A percentile compares a stretch with the other conserved stretches of the same genome.
Conservation (phyloP, 495 filamentous ascomycete species). For the Amphirosellinia nigrospora region DNA sequence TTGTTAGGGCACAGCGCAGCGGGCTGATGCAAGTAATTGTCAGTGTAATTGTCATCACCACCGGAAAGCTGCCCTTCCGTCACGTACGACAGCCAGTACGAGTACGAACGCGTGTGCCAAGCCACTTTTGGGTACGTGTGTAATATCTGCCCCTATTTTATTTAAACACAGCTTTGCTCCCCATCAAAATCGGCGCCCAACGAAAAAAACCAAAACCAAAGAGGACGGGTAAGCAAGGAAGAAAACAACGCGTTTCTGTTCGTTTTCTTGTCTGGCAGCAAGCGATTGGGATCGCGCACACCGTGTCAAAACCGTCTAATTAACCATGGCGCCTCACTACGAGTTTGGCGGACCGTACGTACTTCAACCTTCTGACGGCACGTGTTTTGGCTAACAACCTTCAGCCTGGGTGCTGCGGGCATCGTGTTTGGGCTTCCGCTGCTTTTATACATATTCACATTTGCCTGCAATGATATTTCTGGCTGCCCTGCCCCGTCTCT, state of each 20-base stretch:
- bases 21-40: constrained; percentile 16
- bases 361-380: constrained; percentile 7
- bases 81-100: constrained; percentile 10
- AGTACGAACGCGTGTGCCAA: constrained; percentile 20
- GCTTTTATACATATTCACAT: constrained; percentile 74
- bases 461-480: constrained; percentile 89
- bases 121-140: background rate
- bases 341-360: constrained; percentile 91
- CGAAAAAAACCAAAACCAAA: background rate
- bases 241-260: background rate
- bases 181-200: background rate
- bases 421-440: constrained; percentile 80
- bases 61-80: constrained; percentile 21
- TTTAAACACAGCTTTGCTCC: constrained; percentile 5
- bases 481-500: constrained; percentile 92
- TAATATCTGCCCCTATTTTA: constrained; percentile 5
- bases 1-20: too few species aligned
- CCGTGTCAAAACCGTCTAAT: background rate
- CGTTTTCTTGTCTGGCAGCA: background rate
- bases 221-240: background rate
- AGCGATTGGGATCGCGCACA: background rate
- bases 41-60: constrained; percentile 20
- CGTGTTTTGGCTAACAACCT: constrained; percentile 26
- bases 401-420: constrained; percentile 75
- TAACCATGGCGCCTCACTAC: constrained; percentile 52